A percentile compares a stretch with the other conserved stretches of the same genome.
Evolutionary conservation across 2,329 filamentous ascomycete species (phyloP).

Genomic region (Teratosphaeriaceae sp.): DNA sequence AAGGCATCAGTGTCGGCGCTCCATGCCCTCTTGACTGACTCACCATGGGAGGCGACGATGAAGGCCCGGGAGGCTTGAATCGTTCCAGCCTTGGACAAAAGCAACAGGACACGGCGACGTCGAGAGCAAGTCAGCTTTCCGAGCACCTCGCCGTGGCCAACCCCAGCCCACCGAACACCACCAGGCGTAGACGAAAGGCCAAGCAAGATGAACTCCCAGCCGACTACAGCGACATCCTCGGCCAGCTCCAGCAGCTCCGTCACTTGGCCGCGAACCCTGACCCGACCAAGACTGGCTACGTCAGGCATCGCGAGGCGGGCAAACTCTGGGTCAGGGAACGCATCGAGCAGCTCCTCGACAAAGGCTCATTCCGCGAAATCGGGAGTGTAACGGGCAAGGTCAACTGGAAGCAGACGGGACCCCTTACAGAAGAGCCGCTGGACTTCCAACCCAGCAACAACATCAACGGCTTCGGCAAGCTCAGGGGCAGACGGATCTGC

Average conservation of each 20-base stretch:
- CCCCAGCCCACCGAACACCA: slow-evolving; percentile 33
- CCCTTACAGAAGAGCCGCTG: slow-evolving; percentile 39
- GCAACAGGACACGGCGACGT: slow-evolving; percentile 18
- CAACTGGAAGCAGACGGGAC: slow-evolving; percentile 47
- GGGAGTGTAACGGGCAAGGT: slow-evolving; percentile 55
- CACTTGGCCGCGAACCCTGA: slow-evolving; percentile 51
- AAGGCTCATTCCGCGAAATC: slow-evolving; percentile 51
- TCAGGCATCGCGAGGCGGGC: slow-evolving; percentile 56
- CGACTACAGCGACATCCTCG: slow-evolving; percentile 56
- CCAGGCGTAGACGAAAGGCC: slow-evolving; percentile 28
- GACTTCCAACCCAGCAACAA: slow-evolving; percentile 56
- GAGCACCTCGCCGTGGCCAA: slow-evolving; percentile 22
- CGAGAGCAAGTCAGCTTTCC: slow-evolving; percentile 24
- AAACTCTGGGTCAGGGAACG: slow-evolving; percentile 61
- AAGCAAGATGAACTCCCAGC: slow-evolving; percentile 43
- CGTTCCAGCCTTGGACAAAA: too few species aligned
- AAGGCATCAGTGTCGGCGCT: too few species aligned
- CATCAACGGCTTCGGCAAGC: slow-evolving; percentile 46
- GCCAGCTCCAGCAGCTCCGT: slow-evolving; percentile 48
- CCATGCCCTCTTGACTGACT: too few species aligned
- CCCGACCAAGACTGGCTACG: slow-evolving; percentile 48
- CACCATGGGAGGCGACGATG: too few species aligned
- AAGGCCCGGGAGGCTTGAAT: too few species aligned
- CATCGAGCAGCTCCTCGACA: slow-evolving; percentile 52
- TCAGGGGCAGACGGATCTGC: slow-evolving; percentile 49